These are phyloP conservation scores for Athelia sp. DNA, from an alignment of 1,284 basidiomycete species.

Conservation along the genomic window DNA sequence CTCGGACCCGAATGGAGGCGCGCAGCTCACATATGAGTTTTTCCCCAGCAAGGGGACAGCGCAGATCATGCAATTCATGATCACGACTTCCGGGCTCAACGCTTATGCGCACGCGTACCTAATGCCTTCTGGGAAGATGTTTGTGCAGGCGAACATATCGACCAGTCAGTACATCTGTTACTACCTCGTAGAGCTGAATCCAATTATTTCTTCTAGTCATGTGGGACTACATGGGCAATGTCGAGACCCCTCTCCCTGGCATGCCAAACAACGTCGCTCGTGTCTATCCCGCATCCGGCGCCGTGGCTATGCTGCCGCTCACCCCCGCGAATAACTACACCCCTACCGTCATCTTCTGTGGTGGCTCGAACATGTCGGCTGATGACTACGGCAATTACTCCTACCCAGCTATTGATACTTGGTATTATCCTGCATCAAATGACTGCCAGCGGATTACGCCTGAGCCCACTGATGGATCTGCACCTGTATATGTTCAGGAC, in stretches of 20 bases:
- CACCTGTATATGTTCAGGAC: conserved; percentile 53
- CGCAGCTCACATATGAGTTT: conserved; percentile 75
- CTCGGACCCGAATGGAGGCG: conserved; percentile 57
- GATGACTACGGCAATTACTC: conserved; percentile 70
- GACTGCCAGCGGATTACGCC: conserved; percentile 77
- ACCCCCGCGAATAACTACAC: conserved; percentile 87
- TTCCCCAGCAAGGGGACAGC: conserved; percentile 63
- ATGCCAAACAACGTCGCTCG: conserved; percentile 70
- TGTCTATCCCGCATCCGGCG: conserved; percentile 92
- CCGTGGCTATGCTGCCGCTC: conserved; percentile 85
- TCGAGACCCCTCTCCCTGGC: conserved; percentile 54
- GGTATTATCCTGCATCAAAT: conserved; percentile 54
- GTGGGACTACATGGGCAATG: conserved; percentile 57
- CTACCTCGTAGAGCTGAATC: conserved; percentile 2
- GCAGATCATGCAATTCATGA: conserved; percentile 73
- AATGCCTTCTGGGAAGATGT: conserved; percentile 78
- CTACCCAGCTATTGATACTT: conserved; percentile 63
- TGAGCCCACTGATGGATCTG: conserved; percentile 63
- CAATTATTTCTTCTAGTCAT: conserved; percentile 38
- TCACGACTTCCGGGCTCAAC: conserved; percentile 84
- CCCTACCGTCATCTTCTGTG: conserved; percentile 85
- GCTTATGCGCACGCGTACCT: conserved; percentile 85
- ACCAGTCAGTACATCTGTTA: conserved; percentile 45
- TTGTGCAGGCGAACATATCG: conserved; percentile 83
- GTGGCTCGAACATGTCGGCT: conserved; percentile 74